Conservation (phyloP, 1,284 basidiomycete genomes). For the Abortiporus biennis region DNA sequence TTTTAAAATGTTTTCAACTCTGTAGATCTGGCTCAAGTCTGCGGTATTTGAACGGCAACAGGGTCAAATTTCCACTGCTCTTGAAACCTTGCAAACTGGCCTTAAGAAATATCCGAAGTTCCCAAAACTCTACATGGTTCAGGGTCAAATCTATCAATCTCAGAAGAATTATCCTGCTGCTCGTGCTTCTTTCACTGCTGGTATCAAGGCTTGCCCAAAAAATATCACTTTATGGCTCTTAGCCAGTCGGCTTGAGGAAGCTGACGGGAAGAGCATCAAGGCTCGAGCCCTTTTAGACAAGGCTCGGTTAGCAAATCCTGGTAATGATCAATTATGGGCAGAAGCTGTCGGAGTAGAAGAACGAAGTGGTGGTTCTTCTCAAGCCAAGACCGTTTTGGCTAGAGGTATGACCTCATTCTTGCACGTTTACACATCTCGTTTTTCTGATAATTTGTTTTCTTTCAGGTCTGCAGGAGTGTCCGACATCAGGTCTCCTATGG, state of each 20-base stretch:
- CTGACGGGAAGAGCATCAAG: slow-evolving; percentile 85
- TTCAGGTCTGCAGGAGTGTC: slow-evolving; percentile 84
- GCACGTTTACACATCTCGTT: not conserved
- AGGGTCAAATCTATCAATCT: slow-evolving; percentile 82
- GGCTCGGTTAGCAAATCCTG: slow-evolving; percentile 80
- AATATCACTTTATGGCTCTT: slow-evolving; percentile 86
- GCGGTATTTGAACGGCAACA: slow-evolving; percentile 92
- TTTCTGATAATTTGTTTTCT: not conserved
- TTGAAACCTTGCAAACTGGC: slow-evolving; percentile 71
- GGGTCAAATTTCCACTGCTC: slow-evolving; percentile 66
- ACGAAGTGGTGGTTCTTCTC: slow-evolving; percentile 67
- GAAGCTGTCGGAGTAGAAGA: slow-evolving; percentile 91
- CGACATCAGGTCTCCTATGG: slow-evolving; percentile 85
- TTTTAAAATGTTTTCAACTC: slow-evolving; percentile 8
- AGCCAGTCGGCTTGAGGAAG: slow-evolving; percentile 83
- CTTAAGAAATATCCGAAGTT: slow-evolving; percentile 81
- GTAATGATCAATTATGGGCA: slow-evolving; percentile 83
- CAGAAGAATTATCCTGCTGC: slow-evolving; percentile 59
- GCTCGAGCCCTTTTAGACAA: slow-evolving; percentile 91
- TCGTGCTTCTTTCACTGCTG: slow-evolving; percentile 74
- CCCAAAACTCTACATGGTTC: slow-evolving; percentile 94
- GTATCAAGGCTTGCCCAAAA: slow-evolving; percentile 80
- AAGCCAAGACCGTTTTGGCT: slow-evolving; percentile 83
- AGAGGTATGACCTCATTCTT: slow-evolving; percentile 39
- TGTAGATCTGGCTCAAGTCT: slow-evolving; percentile 97